Base-by-base conservation (phyloP, 257 asterid species). In the Buddleja alternifolia region DNA sequence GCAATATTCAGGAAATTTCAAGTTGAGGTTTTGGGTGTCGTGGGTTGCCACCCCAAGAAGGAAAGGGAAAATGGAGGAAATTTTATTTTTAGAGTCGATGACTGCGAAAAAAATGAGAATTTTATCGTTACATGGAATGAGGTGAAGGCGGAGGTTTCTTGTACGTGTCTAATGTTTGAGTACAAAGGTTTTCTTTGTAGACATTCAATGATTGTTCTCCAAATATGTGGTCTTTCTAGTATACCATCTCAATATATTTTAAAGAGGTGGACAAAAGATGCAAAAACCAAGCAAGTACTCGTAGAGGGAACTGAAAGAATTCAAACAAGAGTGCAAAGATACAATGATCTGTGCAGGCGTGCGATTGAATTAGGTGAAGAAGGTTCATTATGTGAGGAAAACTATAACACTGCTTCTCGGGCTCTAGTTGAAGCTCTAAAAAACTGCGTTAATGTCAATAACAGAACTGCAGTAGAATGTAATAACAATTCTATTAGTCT, bases 231-330 rank as follows among this genome's bases (percentile, higher is more conserved):
- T 63, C 86, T 85, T 76, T 84, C 97, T 46, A 86, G 87, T 69
- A 90, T 93, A 69, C 99, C 99, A 39, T 76, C 89, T 32, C 85
- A 69, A 37, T 90, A 88, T 73, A 90, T 93, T 57, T 83, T 90
- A 46, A 93, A 86, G 83, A 88, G 99, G 81, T 93, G 99, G 99
- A 90, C 96, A 4, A 93, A 90, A 82, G 96, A 93, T 79, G 97
- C 96, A 0, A 93, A 87, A 83, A 82, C 10, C 73, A 79, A 81
- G 70, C 90, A 71, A 73, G 58, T 66, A 0, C 63, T 63, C 50
- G 72, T 42, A 19, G 90, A 85, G 62, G 96, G 92, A 63, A 83
- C 84, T n/a, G 96, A 84, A 70, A 77, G 83, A 77, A 78, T 68
- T 59, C 86, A 85, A 40, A 80, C 81, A 34, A 87, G 99, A 81